Percentiles rank a stretch among this genome's conserved stretches.
phyloP scores from a whole-genome alignment of 495 filamentous ascomycete species.

The Penicillium taxi region DNA sequence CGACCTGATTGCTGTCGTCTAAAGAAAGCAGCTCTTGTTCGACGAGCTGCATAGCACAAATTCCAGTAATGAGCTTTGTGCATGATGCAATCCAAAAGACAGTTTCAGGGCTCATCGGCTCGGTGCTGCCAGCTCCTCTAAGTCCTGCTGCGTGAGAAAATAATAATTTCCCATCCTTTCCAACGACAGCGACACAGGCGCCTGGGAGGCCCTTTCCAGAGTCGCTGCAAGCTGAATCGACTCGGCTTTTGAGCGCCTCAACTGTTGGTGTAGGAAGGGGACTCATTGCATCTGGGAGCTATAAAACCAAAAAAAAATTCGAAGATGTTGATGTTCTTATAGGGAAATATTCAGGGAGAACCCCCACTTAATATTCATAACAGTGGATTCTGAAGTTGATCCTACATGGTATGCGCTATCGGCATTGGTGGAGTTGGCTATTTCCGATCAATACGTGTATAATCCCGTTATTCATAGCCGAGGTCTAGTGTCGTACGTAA shows the following conservation, averaged over 20 bases:
- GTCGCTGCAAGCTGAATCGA: conserved; percentile 34
- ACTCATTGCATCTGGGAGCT: too few relatives aligned
- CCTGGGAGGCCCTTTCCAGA: conserved; percentile 36
- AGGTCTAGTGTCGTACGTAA: too few relatives aligned
- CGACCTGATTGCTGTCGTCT: conserved; percentile 43
- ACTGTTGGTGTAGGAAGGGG: too few relatives aligned
- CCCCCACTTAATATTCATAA: too few relatives aligned
- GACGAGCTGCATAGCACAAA: conserved; percentile 56
- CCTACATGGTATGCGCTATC: too few relatives aligned
- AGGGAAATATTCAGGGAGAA: too few relatives aligned
- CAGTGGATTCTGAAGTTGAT: too few relatives aligned
- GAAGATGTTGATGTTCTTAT: too few relatives aligned
- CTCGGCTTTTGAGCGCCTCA: conserved; percentile 14
- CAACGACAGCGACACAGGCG: conserved; percentile 39
- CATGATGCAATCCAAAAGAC: conserved; percentile 55
- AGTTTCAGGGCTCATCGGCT: conserved; percentile 44
- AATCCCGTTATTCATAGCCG: too few relatives aligned
- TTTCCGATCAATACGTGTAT: too few relatives aligned
- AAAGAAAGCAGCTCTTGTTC: conserved; percentile 47
- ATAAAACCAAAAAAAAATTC: too few relatives aligned
- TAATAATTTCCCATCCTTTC: conserved; percentile 39
- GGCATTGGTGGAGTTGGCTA: too few relatives aligned
- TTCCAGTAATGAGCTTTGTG: conserved; percentile 47
- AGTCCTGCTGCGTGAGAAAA: conserved; percentile 42
- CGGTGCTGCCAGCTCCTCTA: conserved; percentile 25